Base-by-base conservation (phyloP, 2,329 filamentous ascomycete species). In the Hymenotorrendiella dingleyae region DNA sequence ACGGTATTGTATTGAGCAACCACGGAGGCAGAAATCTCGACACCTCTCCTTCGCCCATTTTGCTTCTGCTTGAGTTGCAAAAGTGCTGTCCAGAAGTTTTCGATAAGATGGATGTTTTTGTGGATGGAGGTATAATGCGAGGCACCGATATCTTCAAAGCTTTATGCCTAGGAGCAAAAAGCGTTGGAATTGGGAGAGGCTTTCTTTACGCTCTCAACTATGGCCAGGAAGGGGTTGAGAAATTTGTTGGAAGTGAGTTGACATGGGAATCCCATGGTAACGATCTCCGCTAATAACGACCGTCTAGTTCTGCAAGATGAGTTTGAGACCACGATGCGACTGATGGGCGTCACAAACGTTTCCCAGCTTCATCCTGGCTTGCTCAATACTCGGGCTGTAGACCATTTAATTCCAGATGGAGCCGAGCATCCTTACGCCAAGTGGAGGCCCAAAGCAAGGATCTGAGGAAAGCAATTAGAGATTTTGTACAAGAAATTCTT, bases 1-100 rank as follows among this genome's bases (percentile, higher is more conserved):
- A 86, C 50, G 83, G 78, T 0, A 83, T 88, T 36, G 71, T 87
- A 1, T 67, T 87, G 2, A 77, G 72, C 11, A 88, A 88, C 52
- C 84, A 88, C 58, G 84, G 82, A 1, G 83, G 83, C 0, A 62
- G 83, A 28, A 70, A 64, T 39, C 55, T 71, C 1, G 72, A 76
- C 45, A 75, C 57, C 52, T 65, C 69, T 0, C 69, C 74, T 2
- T 66, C 80, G 0, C 70, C 74, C 0, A 67, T 85, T 22, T 58
- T 83, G 24, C 70, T 78, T 0, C 57, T 85, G 4, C 61, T 85
- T 1, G 80, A 86, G 62, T 67, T 85, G 47, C 78, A 78, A 44
- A 70, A 71, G 50, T 73, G 72, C 49, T 78, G 73, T 30, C 80
- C 80, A 0, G 67, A 75, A 42, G 68, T 85, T 0, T 78, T 84